These are phyloP conservation scores for Endothia cerciana DNA, from an alignment of 2,329 filamentous ascomycete genomes.

Conservation along the genomic window DNA sequence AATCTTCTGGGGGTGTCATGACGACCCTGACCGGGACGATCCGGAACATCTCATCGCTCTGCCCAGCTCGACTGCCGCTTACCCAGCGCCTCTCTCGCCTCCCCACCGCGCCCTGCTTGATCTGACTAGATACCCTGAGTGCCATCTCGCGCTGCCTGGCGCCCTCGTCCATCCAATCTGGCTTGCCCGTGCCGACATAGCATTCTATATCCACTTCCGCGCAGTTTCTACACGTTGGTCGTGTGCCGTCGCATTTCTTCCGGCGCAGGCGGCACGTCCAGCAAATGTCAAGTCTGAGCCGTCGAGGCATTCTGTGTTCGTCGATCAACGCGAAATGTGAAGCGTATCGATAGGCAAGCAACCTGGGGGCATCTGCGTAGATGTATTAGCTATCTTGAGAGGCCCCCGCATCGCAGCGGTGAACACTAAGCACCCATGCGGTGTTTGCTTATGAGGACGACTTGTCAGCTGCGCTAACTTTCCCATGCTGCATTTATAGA, in stretches of 20 bases:
- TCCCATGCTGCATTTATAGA: neutral
- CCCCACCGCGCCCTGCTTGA: neutral
- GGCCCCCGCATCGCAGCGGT: too few species aligned
- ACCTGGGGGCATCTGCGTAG: neutral
- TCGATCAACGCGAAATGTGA: neutral
- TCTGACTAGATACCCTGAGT: neutral
- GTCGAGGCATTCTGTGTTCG: neutral
- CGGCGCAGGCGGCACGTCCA: constrained; percentile 60
- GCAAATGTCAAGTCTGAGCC: neutral
- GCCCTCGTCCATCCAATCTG: constrained; percentile 62
- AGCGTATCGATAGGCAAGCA: neutral
- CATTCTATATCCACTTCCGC: constrained; percentile 57
- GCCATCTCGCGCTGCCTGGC: constrained; percentile 54
- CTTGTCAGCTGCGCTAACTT: neutral
- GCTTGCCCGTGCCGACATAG: constrained; percentile 55
- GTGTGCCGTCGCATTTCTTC: constrained; percentile 63
- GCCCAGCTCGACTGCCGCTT: neutral
- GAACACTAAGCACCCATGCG: too few species aligned
- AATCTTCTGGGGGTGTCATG: neutral
- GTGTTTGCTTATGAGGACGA: neutral
- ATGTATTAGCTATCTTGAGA: neutral
- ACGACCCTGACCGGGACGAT: neutral
- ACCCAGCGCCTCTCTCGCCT: neutral
- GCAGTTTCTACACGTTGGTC: constrained; percentile 57
- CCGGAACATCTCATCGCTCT: neutral